Evolutionary conservation across 176 grass and related monocot species (phyloP), one percentile per base, ranked within the genome.

Genomic region (Oryza officinalis): DNA sequence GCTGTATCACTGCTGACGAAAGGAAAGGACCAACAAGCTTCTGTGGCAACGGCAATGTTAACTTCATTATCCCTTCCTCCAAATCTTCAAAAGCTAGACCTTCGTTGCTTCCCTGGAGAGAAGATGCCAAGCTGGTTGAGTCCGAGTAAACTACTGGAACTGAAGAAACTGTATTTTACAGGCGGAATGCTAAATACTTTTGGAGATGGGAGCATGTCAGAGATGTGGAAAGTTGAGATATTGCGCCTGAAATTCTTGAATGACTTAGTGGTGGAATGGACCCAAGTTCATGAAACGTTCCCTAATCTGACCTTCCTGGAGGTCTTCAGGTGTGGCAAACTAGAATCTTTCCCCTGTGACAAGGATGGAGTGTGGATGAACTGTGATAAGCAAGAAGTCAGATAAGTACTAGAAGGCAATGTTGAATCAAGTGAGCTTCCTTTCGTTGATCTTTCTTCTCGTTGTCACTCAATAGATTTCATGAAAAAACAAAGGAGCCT

Each of bases 91-190:
- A 97, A 94, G 72, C 82, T 94, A 31, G 94, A 94, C 50, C 79
- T 94, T 14, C 61, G 87, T 32, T 93, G 89, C 82, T 91, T 92
- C 52, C 82, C 85, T 71, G 86, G 66, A 31, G 65, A 71, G n/a
- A 64, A 76, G 65, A 67, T 86, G 10, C 94, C 85, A 13, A 13
- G 35, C 5, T 97, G 91, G 91, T 85, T 94, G 14, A 77, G 18
- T 20, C 89, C 85, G 0, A 33, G 20, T 65, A 83, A 80, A 67
- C 72, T 97, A 27, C 10, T 2, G 13, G 49, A 23, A 32, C 46
- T 97, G 46, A 89, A 86, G 65, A 92, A 59, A 37, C 72, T 97
- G 74, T 94, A 97, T 52, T 84, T 97, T 23, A 87, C 88, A 9
- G 94, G 94, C 82, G 94, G 94, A 60, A 86, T 85, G 80, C 81